Evolutionary conservation across 2,329 filamentous ascomycete species (phyloP).

Genomic region (Fusarium coicis): DNA sequence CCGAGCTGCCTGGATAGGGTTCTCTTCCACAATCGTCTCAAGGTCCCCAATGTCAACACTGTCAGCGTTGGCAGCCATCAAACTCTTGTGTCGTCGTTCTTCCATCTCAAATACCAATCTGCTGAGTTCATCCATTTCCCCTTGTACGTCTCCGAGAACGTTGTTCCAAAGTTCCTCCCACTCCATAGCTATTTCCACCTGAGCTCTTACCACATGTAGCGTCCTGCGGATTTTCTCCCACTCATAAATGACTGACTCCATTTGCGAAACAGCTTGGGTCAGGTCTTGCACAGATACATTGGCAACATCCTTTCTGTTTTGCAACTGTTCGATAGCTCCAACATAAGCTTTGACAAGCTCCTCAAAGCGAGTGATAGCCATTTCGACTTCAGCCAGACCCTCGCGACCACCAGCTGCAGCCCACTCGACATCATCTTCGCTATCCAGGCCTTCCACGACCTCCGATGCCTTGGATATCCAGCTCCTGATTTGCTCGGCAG

Average conservation of each 20-base stretch:
- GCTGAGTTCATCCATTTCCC: constrained; percentile 82
- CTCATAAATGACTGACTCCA: constrained; percentile 85
- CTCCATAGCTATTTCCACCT: constrained; percentile 98
- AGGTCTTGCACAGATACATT: constrained; percentile 78
- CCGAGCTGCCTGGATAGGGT: constrained; percentile 67
- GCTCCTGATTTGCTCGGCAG: constrained; percentile 89
- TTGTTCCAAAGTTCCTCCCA: constrained; percentile 98
- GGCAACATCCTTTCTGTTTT: constrained; percentile 79
- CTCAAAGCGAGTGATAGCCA: constrained; percentile 85
- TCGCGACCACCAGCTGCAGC: constrained; percentile 87
- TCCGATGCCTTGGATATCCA: constrained; percentile 95
- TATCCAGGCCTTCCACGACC: constrained; percentile 87
- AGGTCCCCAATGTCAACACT: constrained; percentile 85
- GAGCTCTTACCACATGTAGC: constrained; percentile 82
- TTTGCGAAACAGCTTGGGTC: constrained; percentile 80
- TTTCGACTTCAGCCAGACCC: constrained; percentile 78
- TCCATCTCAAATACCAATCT: constrained; percentile 97
- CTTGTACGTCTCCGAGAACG: constrained; percentile 91
- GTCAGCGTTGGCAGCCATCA: constrained; percentile 71
- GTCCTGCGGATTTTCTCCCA: constrained; percentile 86
- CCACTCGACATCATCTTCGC: constrained; percentile 98
- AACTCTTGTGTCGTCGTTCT: constrained; percentile 86
- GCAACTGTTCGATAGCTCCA: constrained; percentile 90
- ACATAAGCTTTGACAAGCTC: constrained; percentile 92
- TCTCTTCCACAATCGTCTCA: constrained; percentile 93